These are phyloP conservation scores for Magnusiomyces fungicola DNA, from an alignment of 1,139 yeast genomes.

Conservation along the genomic window DNA sequence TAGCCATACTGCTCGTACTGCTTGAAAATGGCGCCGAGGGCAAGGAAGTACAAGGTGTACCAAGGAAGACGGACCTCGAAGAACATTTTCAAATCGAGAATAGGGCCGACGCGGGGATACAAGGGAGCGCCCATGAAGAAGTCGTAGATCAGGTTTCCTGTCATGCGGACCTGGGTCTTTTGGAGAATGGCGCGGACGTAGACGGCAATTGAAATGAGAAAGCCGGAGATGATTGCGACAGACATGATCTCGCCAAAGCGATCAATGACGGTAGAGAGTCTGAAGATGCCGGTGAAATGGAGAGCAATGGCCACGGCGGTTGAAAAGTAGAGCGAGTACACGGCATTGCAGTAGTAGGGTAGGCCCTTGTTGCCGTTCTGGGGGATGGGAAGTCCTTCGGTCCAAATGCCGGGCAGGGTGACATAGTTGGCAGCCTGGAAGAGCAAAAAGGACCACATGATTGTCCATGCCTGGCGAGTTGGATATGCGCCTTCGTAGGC, in stretches of 20 bases:
- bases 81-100: constrained; percentile 89
- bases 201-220: constrained; percentile 58
- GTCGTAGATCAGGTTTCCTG: constrained; percentile 86
- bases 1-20: constrained; percentile 79
- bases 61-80: constrained; percentile 96
- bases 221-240: constrained; percentile 75
- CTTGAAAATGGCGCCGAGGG: constrained; percentile 65
- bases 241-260: constrained; percentile 89
- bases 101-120: constrained; percentile 82
- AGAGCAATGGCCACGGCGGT: constrained; percentile 50
- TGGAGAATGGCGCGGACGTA: constrained; percentile 47
- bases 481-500: constrained; percentile 62
- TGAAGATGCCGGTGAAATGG: constrained; percentile 69
- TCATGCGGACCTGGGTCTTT: constrained; percentile 66
- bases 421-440: constrained; percentile 70
- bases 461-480: constrained; percentile 53
- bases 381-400: constrained; percentile 85
- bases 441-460: constrained; percentile 64
- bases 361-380: constrained; percentile 74
- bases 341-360: constrained; percentile 90
- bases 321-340: constrained; percentile 70
- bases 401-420: constrained; percentile 90
- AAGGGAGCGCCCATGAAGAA: constrained; percentile 96
- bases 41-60: constrained; percentile 78
- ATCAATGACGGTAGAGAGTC: constrained; percentile 65